Evolutionary conservation across 2,329 filamentous ascomycete species (phyloP), one percentile per base, ranked within the genome.

Genomic region (Aureobasidium sp.): DNA sequence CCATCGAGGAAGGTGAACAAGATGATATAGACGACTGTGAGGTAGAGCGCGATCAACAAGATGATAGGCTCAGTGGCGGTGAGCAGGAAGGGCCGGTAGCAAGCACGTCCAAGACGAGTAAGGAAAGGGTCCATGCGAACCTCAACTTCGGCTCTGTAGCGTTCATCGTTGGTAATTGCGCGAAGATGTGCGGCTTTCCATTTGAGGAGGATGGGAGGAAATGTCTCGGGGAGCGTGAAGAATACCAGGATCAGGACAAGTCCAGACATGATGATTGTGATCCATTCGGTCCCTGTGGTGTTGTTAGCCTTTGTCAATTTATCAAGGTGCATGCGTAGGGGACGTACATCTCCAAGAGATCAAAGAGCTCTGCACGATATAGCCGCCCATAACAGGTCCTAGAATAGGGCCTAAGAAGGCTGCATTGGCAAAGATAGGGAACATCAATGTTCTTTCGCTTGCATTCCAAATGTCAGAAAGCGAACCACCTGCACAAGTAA

Each of bases 151-250:
- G 80, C 77, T 36, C 74, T 71, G 67, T 79, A 84, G 1, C 79
- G 74, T 1, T 74, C 64, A 63, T 83, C 79, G 1, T 68, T 69
- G 12, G 70, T 71, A 3, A 71, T 39, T 12, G 57, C 56, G 15
- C 72, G 68, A 1, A 73, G 48, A 37, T 70, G 68, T n/a, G 63
- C 29, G 1, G 71, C 73, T 59, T 71, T 72, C 67, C 68, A 74
- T 17, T 65, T 64, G 17, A 74, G 64, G 0, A 75, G 63, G 1
- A 71, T 65, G 0, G 78, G 79, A 1, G 75, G 69, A 64, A 79
- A 82, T 0, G 80, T 83, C 69, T 83, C 80, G 0, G 78, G 80
- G 8, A 78, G 70, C 62, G 78, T 77, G 9, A 79, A 65, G 1
- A 80, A 62, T 1, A 69, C 62, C 9, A 67, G 34, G 10, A 63